phyloP scores from a whole-genome alignment of 192 early-diverging fungal species.

The Podila epigama region DNA sequence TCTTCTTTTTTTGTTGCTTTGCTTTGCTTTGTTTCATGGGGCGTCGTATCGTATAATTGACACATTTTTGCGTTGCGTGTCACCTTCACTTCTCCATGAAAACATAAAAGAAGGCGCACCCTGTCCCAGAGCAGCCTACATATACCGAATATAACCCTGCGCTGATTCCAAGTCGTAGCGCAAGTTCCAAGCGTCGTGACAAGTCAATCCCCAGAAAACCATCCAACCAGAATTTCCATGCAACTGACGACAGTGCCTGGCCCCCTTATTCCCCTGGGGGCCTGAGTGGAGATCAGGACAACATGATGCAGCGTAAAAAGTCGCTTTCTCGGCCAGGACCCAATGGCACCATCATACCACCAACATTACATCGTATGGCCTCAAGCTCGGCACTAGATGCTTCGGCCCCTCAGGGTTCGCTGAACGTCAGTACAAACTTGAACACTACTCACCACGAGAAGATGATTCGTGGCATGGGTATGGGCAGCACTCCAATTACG shows the following conservation, averaged over 20 bases:
- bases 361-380: background rate
- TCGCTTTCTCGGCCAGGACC: slow-evolving; percentile 8
- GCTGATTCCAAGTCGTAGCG: slow-evolving; percentile 33
- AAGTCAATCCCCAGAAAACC: slow-evolving; percentile 43
- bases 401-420: background rate
- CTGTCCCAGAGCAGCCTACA: slow-evolving; percentile 26
- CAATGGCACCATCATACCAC: background rate
- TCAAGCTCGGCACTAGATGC: background rate
- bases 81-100: too few relatives aligned
- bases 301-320: slow-evolving; percentile 6
- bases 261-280: slow-evolving; percentile 23
- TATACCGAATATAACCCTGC: slow-evolving; percentile 45
- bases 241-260: slow-evolving; percentile 1
- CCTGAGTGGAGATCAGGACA: background rate
- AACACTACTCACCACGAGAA: slow-evolving; percentile 37
- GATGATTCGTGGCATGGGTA: slow-evolving; percentile 49
- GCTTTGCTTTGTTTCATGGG: too few relatives aligned
- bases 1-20: too few relatives aligned
- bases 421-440: slow-evolving; percentile 34
- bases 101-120: too few relatives aligned
- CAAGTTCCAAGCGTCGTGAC: slow-evolving; percentile 22
- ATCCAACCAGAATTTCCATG: slow-evolving; percentile 34
- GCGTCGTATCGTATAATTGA: too few relatives aligned
- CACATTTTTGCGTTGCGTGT: too few relatives aligned
- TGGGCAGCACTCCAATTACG: slow-evolving; percentile 40